phyloP scores from a whole-genome alignment of 202 grass and related monocot species.

The Schoenoplectus tabernaemontani region DNA sequence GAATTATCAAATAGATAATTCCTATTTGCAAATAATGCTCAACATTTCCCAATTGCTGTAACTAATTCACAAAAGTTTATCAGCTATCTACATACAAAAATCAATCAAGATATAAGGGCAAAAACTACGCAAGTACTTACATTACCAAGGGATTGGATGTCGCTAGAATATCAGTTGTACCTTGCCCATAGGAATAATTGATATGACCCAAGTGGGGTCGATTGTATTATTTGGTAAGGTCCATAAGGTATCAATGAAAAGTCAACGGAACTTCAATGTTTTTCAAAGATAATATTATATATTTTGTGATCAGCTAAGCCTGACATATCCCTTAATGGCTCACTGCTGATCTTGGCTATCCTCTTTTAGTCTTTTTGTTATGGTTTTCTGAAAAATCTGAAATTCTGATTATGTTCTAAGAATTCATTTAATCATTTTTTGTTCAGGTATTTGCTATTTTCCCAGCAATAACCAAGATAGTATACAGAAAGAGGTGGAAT shows the following conservation, averaged over 20 bases:
- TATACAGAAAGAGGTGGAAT: slow-evolving; percentile 52
- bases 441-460: slow-evolving; percentile 45
- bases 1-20: not conserved
- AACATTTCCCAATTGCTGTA: not conserved
- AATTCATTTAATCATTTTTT: not conserved
- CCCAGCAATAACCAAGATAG: slow-evolving; percentile 42
- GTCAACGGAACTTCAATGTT: not conserved
- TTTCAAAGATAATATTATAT: not conserved
- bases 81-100: not conserved
- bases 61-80: not conserved
- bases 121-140: not conserved
- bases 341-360: not conserved
- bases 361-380: not conserved
- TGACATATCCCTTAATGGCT: no score
- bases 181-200: not conserved
- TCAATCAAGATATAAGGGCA: no score
- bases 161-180: not conserved
- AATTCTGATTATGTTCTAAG: slow-evolving; percentile 5
- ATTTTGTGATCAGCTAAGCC: no score
- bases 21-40: not conserved
- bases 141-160: no score
- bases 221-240: not conserved
- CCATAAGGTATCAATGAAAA: not conserved
- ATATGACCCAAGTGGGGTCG: not conserved
- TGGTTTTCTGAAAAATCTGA: not conserved